phyloP scores from a whole-genome alignment of 2,329 filamentous ascomycete species.

The Dryadomyces quercus-mongolicae region DNA sequence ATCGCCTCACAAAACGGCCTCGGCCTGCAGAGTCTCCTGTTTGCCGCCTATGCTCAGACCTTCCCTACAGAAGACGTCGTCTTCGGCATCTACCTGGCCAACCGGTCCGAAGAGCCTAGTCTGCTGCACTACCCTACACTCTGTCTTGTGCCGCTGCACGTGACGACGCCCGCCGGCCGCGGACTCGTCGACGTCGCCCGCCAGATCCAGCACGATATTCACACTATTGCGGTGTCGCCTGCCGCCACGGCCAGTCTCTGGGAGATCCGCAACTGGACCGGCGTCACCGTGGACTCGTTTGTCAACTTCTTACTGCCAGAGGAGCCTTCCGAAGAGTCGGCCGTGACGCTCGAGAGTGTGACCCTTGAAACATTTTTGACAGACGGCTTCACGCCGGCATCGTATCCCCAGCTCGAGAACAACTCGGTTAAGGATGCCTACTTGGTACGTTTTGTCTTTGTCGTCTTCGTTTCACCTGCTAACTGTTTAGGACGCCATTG shows the following conservation, averaged over 20 bases:
- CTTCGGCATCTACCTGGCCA: slow-evolving; percentile 75
- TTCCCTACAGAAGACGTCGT: slow-evolving; percentile 31
- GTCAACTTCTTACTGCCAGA: slow-evolving; percentile 63
- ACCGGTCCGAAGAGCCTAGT: slow-evolving; percentile 42
- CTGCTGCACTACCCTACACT: slow-evolving; percentile 62
- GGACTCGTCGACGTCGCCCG: slow-evolving; percentile 38
- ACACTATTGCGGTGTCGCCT: slow-evolving; percentile 37
- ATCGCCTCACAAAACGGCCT: slow-evolving; percentile 37
- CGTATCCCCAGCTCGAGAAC: slow-evolving; percentile 10
- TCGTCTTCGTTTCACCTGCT: neutral
- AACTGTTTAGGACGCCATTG: slow-evolving; percentile 10
- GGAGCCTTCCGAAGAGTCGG: neutral
- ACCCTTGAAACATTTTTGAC: no score
- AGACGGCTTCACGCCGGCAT: no score
- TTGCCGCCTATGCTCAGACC: slow-evolving; percentile 53
- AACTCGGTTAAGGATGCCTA: slow-evolving; percentile 20
- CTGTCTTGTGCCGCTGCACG: slow-evolving; percentile 62
- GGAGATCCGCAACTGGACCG: slow-evolving; percentile 67
- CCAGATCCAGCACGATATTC: slow-evolving; percentile 56
- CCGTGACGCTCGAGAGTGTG: slow-evolving; percentile 3
- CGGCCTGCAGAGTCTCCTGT: slow-evolving; percentile 61
- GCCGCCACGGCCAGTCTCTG: slow-evolving; percentile 51
- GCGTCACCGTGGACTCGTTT: slow-evolving; percentile 55
- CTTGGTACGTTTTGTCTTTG: slow-evolving; percentile 16
- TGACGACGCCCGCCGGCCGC: slow-evolving; percentile 24